These are phyloP conservation scores for Cyamopsis tetragonoloba DNA, from an alignment of 306 rosid genomes.

Conservation along the genomic window DNA sequence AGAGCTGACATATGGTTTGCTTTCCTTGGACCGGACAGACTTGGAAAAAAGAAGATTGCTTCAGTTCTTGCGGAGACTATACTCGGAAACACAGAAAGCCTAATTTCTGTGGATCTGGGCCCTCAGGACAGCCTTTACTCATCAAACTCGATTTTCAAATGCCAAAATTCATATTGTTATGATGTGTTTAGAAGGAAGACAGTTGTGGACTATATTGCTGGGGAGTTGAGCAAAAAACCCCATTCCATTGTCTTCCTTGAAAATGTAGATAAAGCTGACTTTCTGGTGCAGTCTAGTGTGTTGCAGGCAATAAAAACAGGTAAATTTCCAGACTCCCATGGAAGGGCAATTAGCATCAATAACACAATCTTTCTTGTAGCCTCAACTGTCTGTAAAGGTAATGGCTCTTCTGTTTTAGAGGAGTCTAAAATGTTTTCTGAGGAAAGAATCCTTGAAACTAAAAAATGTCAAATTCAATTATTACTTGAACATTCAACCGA, in stretches of 20 bases:
- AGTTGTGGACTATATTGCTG: conserved; percentile 60
- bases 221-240: conserved; percentile 70
- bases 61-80: conserved; percentile 58
- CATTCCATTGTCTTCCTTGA: conserved; percentile 63
- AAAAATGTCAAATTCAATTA: conserved; percentile 65
- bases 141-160: conserved; percentile 44
- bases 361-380: conserved; percentile 51
- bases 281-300: conserved; percentile 60
- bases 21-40: conserved; percentile 74
- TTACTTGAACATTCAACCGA: conserved; percentile 28
- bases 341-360: conserved; percentile 64
- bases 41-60: conserved; percentile 77
- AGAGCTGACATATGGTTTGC: conserved; percentile 75
- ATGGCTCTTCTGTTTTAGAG: conserved; percentile 15
- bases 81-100: conserved; percentile 51
- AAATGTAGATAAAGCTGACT: conserved; percentile 74
- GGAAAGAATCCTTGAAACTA: conserved; percentile 65
- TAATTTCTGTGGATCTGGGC: conserved; percentile 64
- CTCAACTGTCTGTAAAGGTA: conserved; percentile 33
- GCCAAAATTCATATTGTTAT: conserved; percentile 38
- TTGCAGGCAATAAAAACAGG: conserved; percentile 65
- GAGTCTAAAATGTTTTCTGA: conserved; percentile 48
- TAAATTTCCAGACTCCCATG: conserved; percentile 69
- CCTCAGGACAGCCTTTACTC: conserved; percentile 35
- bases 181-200: conserved; percentile 63